Evolutionary conservation across 805 yeast genomes (phyloP).

Genomic region (Yarrowia sp.): DNA sequence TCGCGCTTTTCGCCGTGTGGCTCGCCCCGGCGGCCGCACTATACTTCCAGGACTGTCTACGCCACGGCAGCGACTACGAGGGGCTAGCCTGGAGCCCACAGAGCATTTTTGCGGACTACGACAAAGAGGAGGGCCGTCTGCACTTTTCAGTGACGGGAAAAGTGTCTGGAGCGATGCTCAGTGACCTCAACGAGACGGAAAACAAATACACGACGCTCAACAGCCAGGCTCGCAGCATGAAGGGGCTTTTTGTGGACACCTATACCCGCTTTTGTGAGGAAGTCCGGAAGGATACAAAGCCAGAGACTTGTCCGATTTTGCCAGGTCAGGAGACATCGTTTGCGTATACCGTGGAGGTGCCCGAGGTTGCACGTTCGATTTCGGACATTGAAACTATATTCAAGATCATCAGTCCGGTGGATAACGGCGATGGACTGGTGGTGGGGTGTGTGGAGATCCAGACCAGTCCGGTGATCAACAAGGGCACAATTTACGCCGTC

Average conservation of each 20-base stretch:
- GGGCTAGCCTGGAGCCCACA: constrained; percentile 18
- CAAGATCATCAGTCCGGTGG: constrained; percentile 44
- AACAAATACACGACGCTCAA: constrained; percentile 47
- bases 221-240: constrained; percentile 4
- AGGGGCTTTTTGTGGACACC: constrained; percentile 38
- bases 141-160: constrained; percentile 40
- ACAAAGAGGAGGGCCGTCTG: constrained; percentile 11
- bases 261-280: constrained; percentile 46
- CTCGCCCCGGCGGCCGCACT: background rate
- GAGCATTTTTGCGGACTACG: constrained; percentile 10
- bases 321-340: constrained; percentile 42
- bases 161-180: constrained; percentile 40
- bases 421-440: constrained; percentile 44
- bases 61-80: background rate
- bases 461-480: constrained; percentile 58
- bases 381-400: constrained; percentile 3
- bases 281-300: constrained; percentile 27
- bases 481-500: constrained; percentile 53
- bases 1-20: constrained; percentile 2
- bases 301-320: constrained; percentile 45
- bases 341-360: constrained; percentile 41
- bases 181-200: constrained; percentile 43
- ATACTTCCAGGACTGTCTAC: constrained; percentile 13
- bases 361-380: constrained; percentile 43
- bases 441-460: constrained; percentile 59